Evolutionary conservation across 768 basidiomycete genomes (phyloP).

Genomic region (Mycena alexandri): DNA sequence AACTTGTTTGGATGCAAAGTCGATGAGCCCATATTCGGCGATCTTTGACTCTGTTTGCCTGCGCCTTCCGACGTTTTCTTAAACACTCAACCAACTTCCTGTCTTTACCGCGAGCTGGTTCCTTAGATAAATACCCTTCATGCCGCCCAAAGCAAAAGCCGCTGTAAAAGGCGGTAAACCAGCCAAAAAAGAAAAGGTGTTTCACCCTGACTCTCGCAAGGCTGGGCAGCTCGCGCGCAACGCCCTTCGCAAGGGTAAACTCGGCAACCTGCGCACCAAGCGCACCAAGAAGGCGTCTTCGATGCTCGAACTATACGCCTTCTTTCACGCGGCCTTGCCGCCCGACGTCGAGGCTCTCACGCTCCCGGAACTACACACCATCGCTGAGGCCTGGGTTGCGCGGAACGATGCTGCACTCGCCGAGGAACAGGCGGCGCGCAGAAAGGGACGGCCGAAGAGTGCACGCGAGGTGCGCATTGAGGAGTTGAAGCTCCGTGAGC

Average conservation of each 20-base stretch:
- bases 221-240: conserved; percentile 80
- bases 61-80: not conserved
- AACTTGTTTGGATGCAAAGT: no score
- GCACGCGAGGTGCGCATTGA: conserved; percentile 75
- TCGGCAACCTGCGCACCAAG: conserved; percentile 67
- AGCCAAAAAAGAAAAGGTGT: conserved; percentile 71
- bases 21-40: no score
- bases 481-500: conserved; percentile 75
- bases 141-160: conserved; percentile 57
- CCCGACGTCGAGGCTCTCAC: conserved; percentile 65
- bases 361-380: conserved; percentile 73
- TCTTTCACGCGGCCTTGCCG: conserved; percentile 82
- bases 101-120: not conserved
- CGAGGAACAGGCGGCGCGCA: conserved; percentile 67
- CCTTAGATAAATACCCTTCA: conserved; percentile 26
- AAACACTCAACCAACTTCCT: not conserved
- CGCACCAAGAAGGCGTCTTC: conserved; percentile 62
- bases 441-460: conserved; percentile 85
- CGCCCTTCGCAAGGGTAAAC: conserved; percentile 76
- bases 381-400: conserved; percentile 81
- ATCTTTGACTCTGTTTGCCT: not conserved
- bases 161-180: conserved; percentile 59
- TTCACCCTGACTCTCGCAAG: conserved; percentile 88
- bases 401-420: conserved; percentile 76
- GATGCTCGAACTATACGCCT: conserved; percentile 77